phyloP scores from a whole-genome alignment of 2,329 filamentous ascomycete species.

The Xylariaceae sp. region DNA sequence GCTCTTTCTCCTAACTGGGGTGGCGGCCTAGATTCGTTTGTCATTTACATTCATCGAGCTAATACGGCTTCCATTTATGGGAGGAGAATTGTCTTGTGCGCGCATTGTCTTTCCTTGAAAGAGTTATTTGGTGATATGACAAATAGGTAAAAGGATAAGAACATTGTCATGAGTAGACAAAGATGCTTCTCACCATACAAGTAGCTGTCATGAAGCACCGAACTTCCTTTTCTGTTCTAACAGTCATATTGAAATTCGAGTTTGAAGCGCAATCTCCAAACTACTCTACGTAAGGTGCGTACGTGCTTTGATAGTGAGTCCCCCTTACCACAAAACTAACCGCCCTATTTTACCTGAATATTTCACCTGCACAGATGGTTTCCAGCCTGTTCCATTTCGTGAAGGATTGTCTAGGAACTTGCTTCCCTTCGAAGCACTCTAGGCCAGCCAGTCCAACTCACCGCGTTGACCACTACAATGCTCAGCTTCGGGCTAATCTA shows the following conservation, averaged over 20 bases:
- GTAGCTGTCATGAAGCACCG: neutral
- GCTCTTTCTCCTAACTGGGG: neutral
- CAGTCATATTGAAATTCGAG: neutral
- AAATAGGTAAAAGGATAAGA: constrained; percentile 4
- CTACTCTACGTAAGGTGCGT: neutral
- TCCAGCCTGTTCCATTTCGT: constrained; percentile 10
- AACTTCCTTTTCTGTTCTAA: neutral
- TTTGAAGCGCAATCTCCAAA: neutral
- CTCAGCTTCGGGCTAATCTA: constrained; percentile 27
- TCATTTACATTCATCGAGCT: neutral
- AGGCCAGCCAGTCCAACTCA: neutral
- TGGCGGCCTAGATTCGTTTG: neutral
- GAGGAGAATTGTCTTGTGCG: neutral
- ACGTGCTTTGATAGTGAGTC: constrained; percentile 32
- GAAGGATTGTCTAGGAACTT: constrained; percentile 18
- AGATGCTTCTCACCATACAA: constrained; percentile 6
- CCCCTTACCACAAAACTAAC: constrained; percentile 4
- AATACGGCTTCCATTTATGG: no score
- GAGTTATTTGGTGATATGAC: neutral
- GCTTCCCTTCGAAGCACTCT: constrained; percentile 15
- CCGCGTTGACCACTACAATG: constrained; percentile 23
- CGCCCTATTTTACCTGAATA: neutral
- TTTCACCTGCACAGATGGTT: neutral
- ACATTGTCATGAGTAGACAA: constrained; percentile 11
- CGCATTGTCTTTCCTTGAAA: neutral